Evolutionary conservation across 164 flowering plant species (phyloP).

Genomic region (Sedum album): DNA sequence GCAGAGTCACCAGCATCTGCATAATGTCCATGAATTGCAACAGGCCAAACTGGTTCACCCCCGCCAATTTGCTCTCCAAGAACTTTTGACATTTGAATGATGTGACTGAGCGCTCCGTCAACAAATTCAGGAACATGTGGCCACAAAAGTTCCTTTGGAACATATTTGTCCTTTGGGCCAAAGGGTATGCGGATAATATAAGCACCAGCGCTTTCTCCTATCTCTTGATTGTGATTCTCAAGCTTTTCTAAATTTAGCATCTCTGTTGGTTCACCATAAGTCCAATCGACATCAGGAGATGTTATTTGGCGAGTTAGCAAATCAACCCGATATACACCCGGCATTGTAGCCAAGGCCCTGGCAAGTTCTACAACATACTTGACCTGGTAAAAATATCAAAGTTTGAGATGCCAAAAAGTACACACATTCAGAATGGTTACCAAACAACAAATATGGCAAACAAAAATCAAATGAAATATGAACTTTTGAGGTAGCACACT

Average conservation of each 20-base stretch:
- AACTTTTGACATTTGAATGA: constrained; percentile 61
- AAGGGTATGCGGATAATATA: constrained; percentile 73
- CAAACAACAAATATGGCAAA: neutral
- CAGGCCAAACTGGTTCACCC: constrained; percentile 68
- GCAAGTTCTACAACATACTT: constrained; percentile 79
- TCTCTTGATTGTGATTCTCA: constrained; percentile 30
- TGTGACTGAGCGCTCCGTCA: constrained; percentile 67
- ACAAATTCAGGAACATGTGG: constrained; percentile 72
- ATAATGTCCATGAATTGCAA: constrained; percentile 76
- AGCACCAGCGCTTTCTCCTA: constrained; percentile 70
- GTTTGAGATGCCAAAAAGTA: neutral
- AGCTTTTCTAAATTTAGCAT: constrained; percentile 37
- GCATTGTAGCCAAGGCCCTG: constrained; percentile 61
- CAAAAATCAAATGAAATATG: neutral
- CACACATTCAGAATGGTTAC: neutral
- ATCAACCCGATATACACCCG: constrained; percentile 77
- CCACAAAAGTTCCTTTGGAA: constrained; percentile 64
- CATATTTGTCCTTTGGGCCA: constrained; percentile 65
- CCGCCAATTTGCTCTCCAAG: constrained; percentile 64
- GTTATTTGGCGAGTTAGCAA: constrained; percentile 62
- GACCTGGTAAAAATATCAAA: constrained; percentile 28
- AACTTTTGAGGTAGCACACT: neutral
- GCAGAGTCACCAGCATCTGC: constrained; percentile 86
- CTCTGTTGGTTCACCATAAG: constrained; percentile 70
- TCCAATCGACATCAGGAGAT: constrained; percentile 67